A percentile compares a stretch with the other conserved stretches of the same genome.
phyloP scores from a whole-genome alignment of 345 rosid genomes.

The Aquilaria malaccensis region DNA sequence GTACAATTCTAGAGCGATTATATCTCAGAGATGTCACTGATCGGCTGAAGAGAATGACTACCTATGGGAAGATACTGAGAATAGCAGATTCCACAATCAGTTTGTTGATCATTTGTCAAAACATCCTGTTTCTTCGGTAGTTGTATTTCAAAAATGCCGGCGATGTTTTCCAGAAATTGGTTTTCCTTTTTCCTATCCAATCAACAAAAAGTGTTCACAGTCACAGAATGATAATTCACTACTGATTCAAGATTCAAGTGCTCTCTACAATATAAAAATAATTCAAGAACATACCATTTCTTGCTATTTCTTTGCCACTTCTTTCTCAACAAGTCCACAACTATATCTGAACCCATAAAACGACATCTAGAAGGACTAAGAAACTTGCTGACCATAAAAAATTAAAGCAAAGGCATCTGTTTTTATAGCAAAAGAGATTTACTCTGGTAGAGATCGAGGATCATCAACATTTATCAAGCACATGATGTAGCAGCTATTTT shows the following conservation, averaged over 20 bases:
- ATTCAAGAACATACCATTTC: slow-evolving; percentile 36
- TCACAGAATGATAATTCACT: too few relatives aligned
- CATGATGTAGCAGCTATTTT: slow-evolving; percentile 49
- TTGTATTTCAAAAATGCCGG: slow-evolving; percentile 36
- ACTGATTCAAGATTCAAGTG: slow-evolving; percentile 6
- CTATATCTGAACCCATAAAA: slow-evolving; percentile 42
- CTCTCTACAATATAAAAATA: slow-evolving; percentile 5
- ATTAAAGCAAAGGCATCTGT: background rate
- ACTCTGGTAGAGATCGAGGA: slow-evolving; percentile 76
- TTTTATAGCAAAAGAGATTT: slow-evolving; percentile 19
- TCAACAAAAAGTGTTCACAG: background rate
- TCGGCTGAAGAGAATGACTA: slow-evolving; percentile 1
- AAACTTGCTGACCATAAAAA: slow-evolving; percentile 13
- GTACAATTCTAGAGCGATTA: too few relatives aligned
- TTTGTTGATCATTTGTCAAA: slow-evolving; percentile 31
- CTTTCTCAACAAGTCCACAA: slow-evolving; percentile 33
- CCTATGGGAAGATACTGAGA: slow-evolving; percentile 69
- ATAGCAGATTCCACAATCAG: slow-evolving; percentile 85
- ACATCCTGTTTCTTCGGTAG: slow-evolving; percentile 36
- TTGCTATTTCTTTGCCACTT: slow-evolving; percentile 53
- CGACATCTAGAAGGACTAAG: slow-evolving; percentile 44
- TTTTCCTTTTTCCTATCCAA: slow-evolving; percentile 45
- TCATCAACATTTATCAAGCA: slow-evolving; percentile 35
- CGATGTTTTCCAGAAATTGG: slow-evolving; percentile 49
- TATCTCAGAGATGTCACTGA: too few relatives aligned